Percentiles rank a stretch among this genome's conserved stretches.
phyloP scores from a whole-genome alignment of 2,329 filamentous ascomycete species.

The Exophiala oligosperma region DNA sequence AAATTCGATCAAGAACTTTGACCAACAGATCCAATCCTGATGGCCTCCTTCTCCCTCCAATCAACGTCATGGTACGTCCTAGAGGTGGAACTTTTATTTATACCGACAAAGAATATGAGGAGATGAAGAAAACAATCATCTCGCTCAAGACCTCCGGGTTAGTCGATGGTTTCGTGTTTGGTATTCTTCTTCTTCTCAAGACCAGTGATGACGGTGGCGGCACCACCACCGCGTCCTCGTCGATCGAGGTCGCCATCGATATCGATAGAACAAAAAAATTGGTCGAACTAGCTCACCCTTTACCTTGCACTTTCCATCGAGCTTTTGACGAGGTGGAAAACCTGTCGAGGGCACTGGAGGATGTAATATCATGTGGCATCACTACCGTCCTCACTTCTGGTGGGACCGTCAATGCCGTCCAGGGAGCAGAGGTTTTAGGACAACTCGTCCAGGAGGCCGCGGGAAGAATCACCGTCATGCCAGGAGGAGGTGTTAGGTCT shows the following conservation, averaged over 20 bases:
- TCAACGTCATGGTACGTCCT: slow-evolving; percentile 57
- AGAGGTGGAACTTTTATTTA: slow-evolving; percentile 50
- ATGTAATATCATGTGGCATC: slow-evolving; percentile 48
- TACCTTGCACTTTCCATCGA: slow-evolving; percentile 56
- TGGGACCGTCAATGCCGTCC: slow-evolving; percentile 35
- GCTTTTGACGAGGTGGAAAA: slow-evolving; percentile 46
- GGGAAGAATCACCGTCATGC: slow-evolving; percentile 44
- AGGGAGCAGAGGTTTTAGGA: slow-evolving; percentile 38
- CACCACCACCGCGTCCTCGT: too few relatives aligned
- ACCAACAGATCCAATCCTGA: too few relatives aligned
- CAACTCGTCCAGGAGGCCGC: slow-evolving; percentile 24
- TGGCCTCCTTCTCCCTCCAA: slow-evolving; percentile 31
- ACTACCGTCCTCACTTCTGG: slow-evolving; percentile 52
- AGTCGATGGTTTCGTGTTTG: slow-evolving; percentile 55
- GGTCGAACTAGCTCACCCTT: slow-evolving; percentile 41
- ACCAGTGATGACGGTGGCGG: slow-evolving; percentile 14
- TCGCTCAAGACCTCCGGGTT: slow-evolving; percentile 34
- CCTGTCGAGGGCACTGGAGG: slow-evolving; percentile 35
- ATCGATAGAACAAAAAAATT: slow-evolving; percentile 41
- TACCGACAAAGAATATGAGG: slow-evolving; percentile 39
- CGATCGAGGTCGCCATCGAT: slow-evolving; percentile 37
- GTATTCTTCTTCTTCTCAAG: slow-evolving; percentile 38
- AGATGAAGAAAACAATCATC: slow-evolving; percentile 45
- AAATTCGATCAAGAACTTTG: slow-evolving; percentile 13
- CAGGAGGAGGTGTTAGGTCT: slow-evolving; percentile 53